Evolutionary conservation across 148 eudicot genomes (phyloP), one percentile per base, ranked within the genome.

Genomic region (Limonium bicolor): DNA sequence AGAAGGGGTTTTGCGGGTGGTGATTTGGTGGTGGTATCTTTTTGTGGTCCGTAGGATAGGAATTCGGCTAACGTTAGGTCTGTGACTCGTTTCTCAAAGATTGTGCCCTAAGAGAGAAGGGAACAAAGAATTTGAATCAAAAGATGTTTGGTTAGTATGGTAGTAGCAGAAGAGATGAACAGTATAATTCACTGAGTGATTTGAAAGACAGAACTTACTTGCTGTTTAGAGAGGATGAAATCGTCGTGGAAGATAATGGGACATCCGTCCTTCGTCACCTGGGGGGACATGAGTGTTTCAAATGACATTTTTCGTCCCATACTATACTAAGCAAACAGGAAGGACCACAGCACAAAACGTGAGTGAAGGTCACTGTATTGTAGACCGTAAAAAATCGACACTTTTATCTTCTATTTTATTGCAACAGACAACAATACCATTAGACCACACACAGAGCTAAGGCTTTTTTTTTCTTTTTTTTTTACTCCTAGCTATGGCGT

Each of bases 171-270:
- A 22, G 29, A 34, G 4, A 2, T 1, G 19, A 55, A 23, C 15
- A 21, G 27, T 12, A 27, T 9, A 20, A 3, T 11, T 17, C 23
- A 18, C 12, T 13, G 32, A 49, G 2, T 4, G 40, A 41, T 2
- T 6, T 28, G 41, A 17, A 17, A 21, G 20, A 6, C 7, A 13
- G 30, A 26, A 28, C 80, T 67, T 64, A 86, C 95, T 30, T 77
- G 63, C 21, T 77, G 80, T 55, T 74, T 48, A 6, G 80, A 60
- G 54, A 67, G 55, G 60, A 86, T 81, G 67, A 58, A 62, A 46
- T 85, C 56, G 52, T 85, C 95, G n/a, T 85, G 95, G 58, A 86
- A 86, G 40, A 86, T 81, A 47, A 86, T 43, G 0, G 95, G 95
- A 51, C 73, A 72, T 26, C 65, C 81, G 64, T 81, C 87, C 40